Conservation (phyloP, 495 filamentous ascomycete species). For the Aspergillus indologenus region DNA sequence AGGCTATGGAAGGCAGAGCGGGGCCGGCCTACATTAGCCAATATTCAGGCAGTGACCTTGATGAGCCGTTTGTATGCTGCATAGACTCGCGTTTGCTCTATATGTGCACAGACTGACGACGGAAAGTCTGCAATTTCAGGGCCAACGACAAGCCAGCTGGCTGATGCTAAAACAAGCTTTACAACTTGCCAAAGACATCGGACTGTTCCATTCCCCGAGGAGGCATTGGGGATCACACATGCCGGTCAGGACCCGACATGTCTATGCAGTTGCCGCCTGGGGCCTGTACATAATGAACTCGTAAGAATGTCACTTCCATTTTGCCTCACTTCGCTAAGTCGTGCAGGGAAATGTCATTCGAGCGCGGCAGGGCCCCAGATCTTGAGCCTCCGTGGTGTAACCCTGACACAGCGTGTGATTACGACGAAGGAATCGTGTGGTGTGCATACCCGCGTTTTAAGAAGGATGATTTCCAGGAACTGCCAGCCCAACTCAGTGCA, state of each 20-base stretch:
- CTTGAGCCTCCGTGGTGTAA: constrained; percentile 22
- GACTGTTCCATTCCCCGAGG: constrained; percentile 24
- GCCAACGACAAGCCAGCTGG: constrained; percentile 32
- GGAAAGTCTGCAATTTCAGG: constrained; percentile 32
- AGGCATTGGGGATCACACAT: constrained; percentile 10
- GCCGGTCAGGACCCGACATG: constrained; percentile 22
- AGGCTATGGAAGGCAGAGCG: constrained; percentile 34
- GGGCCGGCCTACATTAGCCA: constrained; percentile 28
- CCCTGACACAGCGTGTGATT: constrained; percentile 17
- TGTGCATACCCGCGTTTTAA: constrained; percentile 40
- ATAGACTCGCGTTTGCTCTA: background rate
- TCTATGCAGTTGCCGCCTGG: constrained; percentile 33
- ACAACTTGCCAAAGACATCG: constrained; percentile 34
- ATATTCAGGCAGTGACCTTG: constrained; percentile 37
- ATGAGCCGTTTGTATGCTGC: constrained; percentile 37
- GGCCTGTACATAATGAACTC: constrained; percentile 34
- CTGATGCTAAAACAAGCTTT: constrained; percentile 34
- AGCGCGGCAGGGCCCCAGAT: constrained; percentile 23
- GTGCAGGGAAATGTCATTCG: constrained; percentile 34
- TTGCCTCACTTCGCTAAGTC: constrained; percentile 9
- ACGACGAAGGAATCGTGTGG: constrained; percentile 31
- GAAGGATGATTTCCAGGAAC: constrained; percentile 25
- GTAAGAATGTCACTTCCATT: constrained; percentile 14
- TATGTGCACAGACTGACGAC: constrained; percentile 13
- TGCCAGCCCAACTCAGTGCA: constrained; percentile 30